These are phyloP conservation scores for Parsonsia alboflavescens DNA, from an alignment of 257 asterid species.

Conservation along the genomic window DNA sequence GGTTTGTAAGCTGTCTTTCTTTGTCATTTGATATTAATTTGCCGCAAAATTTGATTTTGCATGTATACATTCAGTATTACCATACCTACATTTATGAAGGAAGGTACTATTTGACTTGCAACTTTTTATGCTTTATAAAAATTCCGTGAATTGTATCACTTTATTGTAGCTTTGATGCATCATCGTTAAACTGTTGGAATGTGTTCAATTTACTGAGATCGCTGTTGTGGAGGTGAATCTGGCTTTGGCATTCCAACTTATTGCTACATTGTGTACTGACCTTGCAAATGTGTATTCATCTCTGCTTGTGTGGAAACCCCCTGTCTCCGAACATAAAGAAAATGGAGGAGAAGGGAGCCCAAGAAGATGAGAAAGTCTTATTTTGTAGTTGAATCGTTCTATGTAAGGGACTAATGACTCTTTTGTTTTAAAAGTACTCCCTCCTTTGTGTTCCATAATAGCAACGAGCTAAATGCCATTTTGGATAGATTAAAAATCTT, in stretches of 20 bases:
- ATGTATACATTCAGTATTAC: background rate
- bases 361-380: background rate
- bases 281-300: background rate
- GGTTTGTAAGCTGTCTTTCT: conserved; percentile 6
- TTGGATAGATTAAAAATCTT: too few species aligned
- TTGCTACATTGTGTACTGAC: too few species aligned
- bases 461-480: too few species aligned
- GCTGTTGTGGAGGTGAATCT: background rate
- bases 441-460: too few species aligned
- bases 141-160: background rate
- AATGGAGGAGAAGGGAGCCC: background rate
- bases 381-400: background rate
- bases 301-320: background rate
- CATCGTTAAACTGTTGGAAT: background rate
- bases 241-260: background rate
- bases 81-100: background rate
- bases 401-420: background rate
- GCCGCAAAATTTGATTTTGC: background rate
- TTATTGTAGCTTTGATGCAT: background rate
- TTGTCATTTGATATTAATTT: background rate
- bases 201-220: background rate
- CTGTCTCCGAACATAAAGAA: background rate
- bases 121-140: background rate
- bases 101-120: background rate
- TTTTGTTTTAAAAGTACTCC: background rate